Conservation (phyloP, 805 yeast genomes). For the Blastobotrys terrestris region DNA sequence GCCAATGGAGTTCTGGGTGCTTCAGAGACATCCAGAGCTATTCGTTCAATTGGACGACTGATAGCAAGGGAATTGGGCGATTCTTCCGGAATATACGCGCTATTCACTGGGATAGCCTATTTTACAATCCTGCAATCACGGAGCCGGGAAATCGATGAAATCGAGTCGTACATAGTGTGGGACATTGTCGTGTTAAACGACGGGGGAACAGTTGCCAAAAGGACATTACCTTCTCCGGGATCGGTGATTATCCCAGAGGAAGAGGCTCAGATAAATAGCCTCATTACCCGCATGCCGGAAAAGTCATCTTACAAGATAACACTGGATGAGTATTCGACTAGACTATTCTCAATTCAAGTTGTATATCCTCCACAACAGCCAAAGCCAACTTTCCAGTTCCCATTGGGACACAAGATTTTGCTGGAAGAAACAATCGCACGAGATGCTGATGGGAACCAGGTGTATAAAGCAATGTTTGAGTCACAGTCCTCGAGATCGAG, state of each 20-base stretch:
- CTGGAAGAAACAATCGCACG: neutral
- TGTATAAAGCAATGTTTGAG: neutral
- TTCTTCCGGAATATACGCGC: constrained; percentile 24
- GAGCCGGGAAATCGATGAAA: constrained; percentile 19
- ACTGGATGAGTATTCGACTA: constrained; percentile 13
- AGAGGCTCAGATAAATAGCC: constrained; percentile 7
- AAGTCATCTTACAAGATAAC: constrained; percentile 17
- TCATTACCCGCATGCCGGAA: constrained; percentile 15
- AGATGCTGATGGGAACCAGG: neutral
- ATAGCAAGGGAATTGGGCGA: constrained; percentile 27
- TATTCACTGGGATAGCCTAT: constrained; percentile 25
- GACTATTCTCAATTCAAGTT: neutral
- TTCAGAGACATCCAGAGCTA: constrained; percentile 29
- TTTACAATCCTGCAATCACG: constrained; percentile 28
- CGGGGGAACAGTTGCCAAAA: constrained; percentile 23
- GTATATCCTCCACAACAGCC: neutral
- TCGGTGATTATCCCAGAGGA: constrained; percentile 6
- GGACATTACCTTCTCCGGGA: constrained; percentile 7
- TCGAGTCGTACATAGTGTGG: constrained; percentile 26
- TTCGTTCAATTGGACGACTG: constrained; percentile 23
- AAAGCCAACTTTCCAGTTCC: neutral
- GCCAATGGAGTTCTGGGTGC: constrained; percentile 29
- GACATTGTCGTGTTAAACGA: constrained; percentile 31
- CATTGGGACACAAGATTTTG: neutral
- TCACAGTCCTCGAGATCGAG: neutral